Percentiles rank a stretch among this genome's conserved stretches.
These are phyloP conservation scores for Phoma herbarum DNA, from an alignment of 2,329 filamentous ascomycete genomes.

Conservation along the genomic window DNA sequence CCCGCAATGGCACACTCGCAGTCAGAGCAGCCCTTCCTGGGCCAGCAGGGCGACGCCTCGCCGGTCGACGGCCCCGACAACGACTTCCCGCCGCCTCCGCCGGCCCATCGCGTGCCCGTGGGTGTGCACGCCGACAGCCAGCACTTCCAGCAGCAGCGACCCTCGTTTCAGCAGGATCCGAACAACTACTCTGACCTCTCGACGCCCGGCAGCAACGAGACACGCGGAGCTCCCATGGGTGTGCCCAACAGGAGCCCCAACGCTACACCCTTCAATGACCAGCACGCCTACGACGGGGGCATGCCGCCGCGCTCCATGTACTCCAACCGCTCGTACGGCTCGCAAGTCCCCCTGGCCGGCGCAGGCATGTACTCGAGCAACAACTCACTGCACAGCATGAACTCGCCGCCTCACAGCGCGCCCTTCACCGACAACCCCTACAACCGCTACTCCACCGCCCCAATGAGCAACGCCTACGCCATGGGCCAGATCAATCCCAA, in stretches of 20 bases:
- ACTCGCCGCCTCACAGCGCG: slow-evolving; percentile 44
- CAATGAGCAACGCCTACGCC: slow-evolving; percentile 42
- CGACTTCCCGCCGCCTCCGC: slow-evolving; percentile 48
- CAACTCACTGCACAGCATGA: slow-evolving; percentile 61
- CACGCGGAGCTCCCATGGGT: slow-evolving; percentile 62
- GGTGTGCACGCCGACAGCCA: slow-evolving; percentile 38
- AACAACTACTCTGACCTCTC: slow-evolving; percentile 49
- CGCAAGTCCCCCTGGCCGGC: slow-evolving; percentile 38
- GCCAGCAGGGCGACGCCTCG: slow-evolving; percentile 29
- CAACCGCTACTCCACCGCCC: slow-evolving; percentile 61
- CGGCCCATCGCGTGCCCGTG: slow-evolving; percentile 43
- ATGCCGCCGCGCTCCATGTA: slow-evolving; percentile 33
- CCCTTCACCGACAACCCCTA: slow-evolving; percentile 73
- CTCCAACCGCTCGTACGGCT: slow-evolving; percentile 34
- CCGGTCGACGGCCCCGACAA: slow-evolving; percentile 32
- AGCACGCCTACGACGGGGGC: slow-evolving; percentile 14
- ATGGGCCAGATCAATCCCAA: slow-evolving; percentile 73
- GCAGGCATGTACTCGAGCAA: slow-evolving; percentile 47
- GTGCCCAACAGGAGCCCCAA: slow-evolving; percentile 35
- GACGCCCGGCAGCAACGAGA: slow-evolving; percentile 55
- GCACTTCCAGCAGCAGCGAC: slow-evolving; percentile 29
- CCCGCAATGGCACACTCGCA: slow-evolving; percentile 14
- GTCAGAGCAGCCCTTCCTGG: slow-evolving; percentile 31
- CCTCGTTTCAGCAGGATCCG: slow-evolving; percentile 34
- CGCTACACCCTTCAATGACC: slow-evolving; percentile 39